Evolutionary conservation across 768 basidiomycete species (phyloP).

Genomic region (Auriscalpium microsporum): DNA sequence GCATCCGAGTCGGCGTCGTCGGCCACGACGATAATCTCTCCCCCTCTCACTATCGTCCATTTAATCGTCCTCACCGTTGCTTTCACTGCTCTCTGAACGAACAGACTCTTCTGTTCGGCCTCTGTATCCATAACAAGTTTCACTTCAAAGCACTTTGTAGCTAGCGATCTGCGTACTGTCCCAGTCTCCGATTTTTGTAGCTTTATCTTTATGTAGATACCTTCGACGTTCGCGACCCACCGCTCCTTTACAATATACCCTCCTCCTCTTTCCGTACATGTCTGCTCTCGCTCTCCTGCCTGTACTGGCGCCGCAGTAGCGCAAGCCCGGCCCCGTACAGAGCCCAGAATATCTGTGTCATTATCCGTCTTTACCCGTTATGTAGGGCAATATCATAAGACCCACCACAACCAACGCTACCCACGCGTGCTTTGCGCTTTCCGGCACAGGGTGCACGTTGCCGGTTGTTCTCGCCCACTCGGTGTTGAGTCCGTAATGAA

Average conservation of each 20-base stretch:
- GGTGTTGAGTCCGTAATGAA: constrained; percentile 1
- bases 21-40: background rate
- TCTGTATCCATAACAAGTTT: background rate
- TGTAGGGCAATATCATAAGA: background rate
- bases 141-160: background rate
- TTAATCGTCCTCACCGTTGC: constrained; percentile 2
- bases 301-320: background rate
- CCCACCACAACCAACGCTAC: constrained; percentile 14
- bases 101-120: background rate
- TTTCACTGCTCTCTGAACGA: background rate
- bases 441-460: constrained; percentile 6
- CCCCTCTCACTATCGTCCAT: background rate
- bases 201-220: background rate
- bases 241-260: background rate
- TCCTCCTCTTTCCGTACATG: background rate
- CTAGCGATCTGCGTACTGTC: background rate
- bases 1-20: too few relatives aligned
- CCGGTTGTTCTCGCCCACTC: constrained; percentile 11
- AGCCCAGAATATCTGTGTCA: background rate
- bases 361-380: background rate
- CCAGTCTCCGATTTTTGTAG: background rate
- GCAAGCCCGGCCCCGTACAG: background rate
- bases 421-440: constrained; percentile 13
- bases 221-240: background rate
- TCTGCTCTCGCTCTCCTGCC: background rate